Evolutionary conservation across 345 rosid species (phyloP).

Genomic region (Schrenkiella parvula): DNA sequence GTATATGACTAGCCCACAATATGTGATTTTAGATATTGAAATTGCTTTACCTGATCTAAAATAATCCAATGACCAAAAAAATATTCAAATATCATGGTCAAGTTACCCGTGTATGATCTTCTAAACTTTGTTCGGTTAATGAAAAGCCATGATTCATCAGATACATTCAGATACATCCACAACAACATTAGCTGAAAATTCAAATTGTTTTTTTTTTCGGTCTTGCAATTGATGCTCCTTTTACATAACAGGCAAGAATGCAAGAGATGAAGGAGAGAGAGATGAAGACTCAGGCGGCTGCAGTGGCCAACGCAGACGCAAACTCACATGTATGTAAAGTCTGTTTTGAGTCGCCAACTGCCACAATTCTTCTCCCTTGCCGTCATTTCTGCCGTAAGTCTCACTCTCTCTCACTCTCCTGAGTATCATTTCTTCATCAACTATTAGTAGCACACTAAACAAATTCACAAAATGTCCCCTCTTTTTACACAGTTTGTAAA

Average conservation of each 20-base stretch:
- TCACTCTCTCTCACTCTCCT: background rate
- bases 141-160: background rate
- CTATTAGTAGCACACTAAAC: background rate
- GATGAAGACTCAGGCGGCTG: slow-evolving; percentile 57
- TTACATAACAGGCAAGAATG: slow-evolving; percentile 69
- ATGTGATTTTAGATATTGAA: no score
- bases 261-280: slow-evolving; percentile 96
- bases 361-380: slow-evolving; percentile 93
- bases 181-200: background rate
- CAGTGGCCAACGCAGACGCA: slow-evolving; percentile 77
- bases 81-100: background rate
- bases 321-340: slow-evolving; percentile 93
- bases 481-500: slow-evolving; percentile 75
- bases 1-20: no score
- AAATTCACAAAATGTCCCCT: background rate
- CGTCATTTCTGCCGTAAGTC: slow-evolving; percentile 94
- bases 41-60: background rate
- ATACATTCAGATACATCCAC: background rate
- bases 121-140: background rate
- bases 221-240: slow-evolving; percentile 4
- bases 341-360: slow-evolving; percentile 83
- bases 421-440: background rate
- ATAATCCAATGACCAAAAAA: background rate
- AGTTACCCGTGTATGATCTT: background rate
- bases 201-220: background rate